Evolutionary conservation across 306 rosid genomes (phyloP).

Genomic region (Citrullus colocynthis): DNA sequence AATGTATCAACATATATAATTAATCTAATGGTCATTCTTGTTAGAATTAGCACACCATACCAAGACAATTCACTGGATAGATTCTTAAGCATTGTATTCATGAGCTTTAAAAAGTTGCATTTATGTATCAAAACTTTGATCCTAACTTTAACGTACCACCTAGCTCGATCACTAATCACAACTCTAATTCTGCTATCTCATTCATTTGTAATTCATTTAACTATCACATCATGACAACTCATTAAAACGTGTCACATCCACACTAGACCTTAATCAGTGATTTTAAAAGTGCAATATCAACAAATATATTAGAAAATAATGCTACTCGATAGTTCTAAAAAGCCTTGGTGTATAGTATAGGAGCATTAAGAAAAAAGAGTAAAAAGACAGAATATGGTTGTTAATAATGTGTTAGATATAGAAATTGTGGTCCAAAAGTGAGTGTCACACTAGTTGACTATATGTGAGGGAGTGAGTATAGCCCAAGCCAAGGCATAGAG

Average conservation of each 20-base stretch:
- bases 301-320: not conserved
- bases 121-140: not conserved
- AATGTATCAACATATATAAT: too few relatives aligned
- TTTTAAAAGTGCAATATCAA: not conserved
- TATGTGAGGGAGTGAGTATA: not conserved
- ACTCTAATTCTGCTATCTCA: too few relatives aligned
- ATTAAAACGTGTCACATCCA: not conserved
- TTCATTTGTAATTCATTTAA: too few relatives aligned
- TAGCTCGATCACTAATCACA: not conserved
- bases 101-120: not conserved
- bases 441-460: not conserved
- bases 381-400: not conserved
- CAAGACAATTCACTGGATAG: not conserved
- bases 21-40: not conserved
- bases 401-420: not conserved
- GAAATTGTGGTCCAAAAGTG: not conserved
- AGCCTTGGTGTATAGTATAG: not conserved
- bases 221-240: not conserved
- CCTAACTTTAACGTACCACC: not conserved
- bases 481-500: not conserved
- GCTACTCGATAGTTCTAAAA: not conserved
- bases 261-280: not conserved
- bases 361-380: not conserved
- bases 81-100: not conserved
- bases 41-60: not conserved